phyloP scores from a whole-genome alignment of 805 yeast species.

The Sugiyamaella valdiviana region DNA sequence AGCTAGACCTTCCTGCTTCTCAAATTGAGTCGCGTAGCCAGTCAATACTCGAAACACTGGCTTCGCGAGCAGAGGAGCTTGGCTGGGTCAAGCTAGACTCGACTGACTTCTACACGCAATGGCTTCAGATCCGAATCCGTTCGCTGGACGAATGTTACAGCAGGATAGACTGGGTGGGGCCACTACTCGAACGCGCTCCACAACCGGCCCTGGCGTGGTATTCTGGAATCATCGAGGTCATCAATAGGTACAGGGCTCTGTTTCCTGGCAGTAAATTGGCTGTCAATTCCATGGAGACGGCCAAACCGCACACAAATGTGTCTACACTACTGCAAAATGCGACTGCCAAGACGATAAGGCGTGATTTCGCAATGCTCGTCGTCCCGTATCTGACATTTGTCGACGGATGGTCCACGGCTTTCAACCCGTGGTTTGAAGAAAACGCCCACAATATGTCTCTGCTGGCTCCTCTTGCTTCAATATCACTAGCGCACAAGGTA shows the following conservation, averaged over 20 bases:
- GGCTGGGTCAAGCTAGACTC: conserved; percentile 23
- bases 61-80: conserved; percentile 7
- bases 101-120: conserved; percentile 15
- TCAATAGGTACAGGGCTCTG: conserved; percentile 19
- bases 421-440: conserved; percentile 15
- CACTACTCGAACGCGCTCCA: conserved; percentile 15
- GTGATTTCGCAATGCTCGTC: conserved; percentile 24
- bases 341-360: conserved; percentile 15
- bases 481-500: conserved; percentile 6
- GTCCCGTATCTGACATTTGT: conserved; percentile 27
- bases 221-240: conserved; percentile 26
- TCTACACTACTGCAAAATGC: conserved; percentile 16
- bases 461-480: conserved; percentile 13
- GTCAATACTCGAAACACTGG: conserved; percentile 12
- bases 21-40: conserved; percentile 16
- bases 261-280: neutral
- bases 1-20: conserved; percentile 7
- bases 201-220: conserved; percentile 24
- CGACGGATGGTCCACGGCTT: conserved; percentile 14
- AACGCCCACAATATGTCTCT: conserved; percentile 14
- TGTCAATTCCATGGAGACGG: conserved; percentile 12
- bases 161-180: conserved; percentile 10
- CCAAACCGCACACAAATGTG: conserved; percentile 20
- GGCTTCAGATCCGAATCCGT: conserved; percentile 27
- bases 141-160: conserved; percentile 25